Conservation (phyloP, 176 grass and related monocot genomes). For the Guadua angustifolia region DNA sequence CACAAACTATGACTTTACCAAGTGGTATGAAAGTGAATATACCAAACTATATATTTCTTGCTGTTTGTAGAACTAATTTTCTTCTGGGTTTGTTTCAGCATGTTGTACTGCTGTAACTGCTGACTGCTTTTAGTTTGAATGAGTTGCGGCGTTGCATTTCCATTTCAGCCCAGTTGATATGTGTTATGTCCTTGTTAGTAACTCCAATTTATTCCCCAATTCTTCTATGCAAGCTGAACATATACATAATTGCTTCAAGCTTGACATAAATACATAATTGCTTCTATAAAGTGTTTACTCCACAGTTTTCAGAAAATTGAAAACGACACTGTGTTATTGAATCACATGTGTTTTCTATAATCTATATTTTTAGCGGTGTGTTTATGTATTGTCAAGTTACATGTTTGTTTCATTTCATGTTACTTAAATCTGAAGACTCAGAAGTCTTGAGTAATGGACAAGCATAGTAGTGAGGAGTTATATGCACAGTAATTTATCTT, state of each 20-base stretch:
- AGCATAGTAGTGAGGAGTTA: background rate
- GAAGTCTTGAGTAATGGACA: background rate
- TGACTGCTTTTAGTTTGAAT: background rate
- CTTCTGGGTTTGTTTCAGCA: background rate
- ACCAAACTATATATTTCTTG: background rate
- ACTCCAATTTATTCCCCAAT: background rate
- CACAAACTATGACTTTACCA: background rate
- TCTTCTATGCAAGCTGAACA: background rate
- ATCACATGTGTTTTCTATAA: background rate
- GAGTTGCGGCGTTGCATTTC: background rate
- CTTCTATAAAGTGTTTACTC: background rate
- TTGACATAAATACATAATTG: background rate
- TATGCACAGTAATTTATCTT: background rate
- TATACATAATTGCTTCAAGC: background rate
- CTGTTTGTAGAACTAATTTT: background rate
- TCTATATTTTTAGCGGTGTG: background rate
- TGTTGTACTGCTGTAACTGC: background rate
- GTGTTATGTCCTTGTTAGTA: background rate
- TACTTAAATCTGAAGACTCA: background rate
- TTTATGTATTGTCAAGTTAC: background rate
- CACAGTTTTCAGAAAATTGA: background rate
- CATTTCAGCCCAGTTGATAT: background rate
- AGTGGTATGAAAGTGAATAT: background rate
- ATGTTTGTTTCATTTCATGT: background rate
- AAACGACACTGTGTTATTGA: background rate